These are phyloP conservation scores for Perkinsela sp. DNA, from an alignment of 208 protist species.

Conservation along the genomic window DNA sequence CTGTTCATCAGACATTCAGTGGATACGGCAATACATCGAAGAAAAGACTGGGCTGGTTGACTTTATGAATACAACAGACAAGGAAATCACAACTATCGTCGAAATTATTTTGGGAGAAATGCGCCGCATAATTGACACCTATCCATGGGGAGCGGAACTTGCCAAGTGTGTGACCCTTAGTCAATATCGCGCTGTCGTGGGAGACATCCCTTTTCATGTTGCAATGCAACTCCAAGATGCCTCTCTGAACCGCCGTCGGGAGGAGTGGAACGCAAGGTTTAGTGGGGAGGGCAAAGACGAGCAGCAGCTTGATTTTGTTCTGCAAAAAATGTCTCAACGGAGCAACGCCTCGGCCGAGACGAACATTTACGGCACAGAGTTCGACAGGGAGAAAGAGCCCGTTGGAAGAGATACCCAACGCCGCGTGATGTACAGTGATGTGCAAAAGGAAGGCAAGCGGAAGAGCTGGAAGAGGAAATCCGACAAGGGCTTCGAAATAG, in stretches of 20 bases:
- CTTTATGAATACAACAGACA: slow-evolving; percentile 54
- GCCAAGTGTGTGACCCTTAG: slow-evolving; percentile 24
- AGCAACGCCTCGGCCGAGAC: slow-evolving; percentile 21
- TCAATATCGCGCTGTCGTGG: slow-evolving; percentile 29
- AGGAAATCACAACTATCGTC: slow-evolving; percentile 38
- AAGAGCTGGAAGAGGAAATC: neutral
- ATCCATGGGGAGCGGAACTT: slow-evolving; percentile 25
- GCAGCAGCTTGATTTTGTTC: slow-evolving; percentile 44
- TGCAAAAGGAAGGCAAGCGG: slow-evolving; percentile 3
- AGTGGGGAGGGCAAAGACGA: slow-evolving; percentile 48
- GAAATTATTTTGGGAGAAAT: slow-evolving; percentile 36
- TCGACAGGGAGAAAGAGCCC: slow-evolving; percentile 61
- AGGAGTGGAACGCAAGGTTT: slow-evolving; percentile 40
- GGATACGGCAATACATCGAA: slow-evolving; percentile 40
- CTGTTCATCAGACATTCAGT: slow-evolving; percentile 25
- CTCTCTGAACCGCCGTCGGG: slow-evolving; percentile 35
- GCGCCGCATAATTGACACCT: slow-evolving; percentile 15
- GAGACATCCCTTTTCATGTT: slow-evolving; percentile 26
- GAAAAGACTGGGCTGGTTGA: slow-evolving; percentile 62
- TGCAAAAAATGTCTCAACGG: slow-evolving; percentile 58
- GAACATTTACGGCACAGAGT: slow-evolving; percentile 40
- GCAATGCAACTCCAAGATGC: slow-evolving; percentile 42
- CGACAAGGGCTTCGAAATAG: neutral
- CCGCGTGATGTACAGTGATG: slow-evolving; percentile 41
- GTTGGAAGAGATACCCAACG: slow-evolving; percentile 59